Conservation (phyloP, 106 monocot species). For the Allium cepa region DNA sequence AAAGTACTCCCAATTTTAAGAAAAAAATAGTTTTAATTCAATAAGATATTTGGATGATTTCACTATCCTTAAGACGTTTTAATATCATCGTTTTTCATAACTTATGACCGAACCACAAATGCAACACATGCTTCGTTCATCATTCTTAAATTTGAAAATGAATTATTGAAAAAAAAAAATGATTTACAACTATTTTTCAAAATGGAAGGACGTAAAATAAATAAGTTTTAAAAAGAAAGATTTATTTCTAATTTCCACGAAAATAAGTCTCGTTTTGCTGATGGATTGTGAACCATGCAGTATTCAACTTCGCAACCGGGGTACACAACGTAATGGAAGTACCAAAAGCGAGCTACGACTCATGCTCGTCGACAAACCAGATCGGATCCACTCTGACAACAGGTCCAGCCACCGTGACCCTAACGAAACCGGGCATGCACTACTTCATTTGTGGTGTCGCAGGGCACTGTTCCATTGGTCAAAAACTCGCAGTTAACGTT, state of each 20-base stretch:
- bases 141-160: background rate
- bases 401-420: conserved; percentile 23
- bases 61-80: background rate
- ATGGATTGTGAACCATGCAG: background rate
- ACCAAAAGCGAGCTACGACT: conserved; percentile 15
- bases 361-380: conserved; percentile 14
- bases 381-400: conserved; percentile 8
- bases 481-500: conserved; percentile 31
- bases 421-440: conserved; percentile 9
- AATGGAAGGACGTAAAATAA: too few species aligned
- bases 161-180: background rate
- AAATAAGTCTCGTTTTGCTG: background rate
- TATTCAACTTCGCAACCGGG: conserved; percentile 20
- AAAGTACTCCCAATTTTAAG: too few species aligned
- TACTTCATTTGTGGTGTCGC: conserved; percentile 29
- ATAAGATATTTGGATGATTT: background rate
- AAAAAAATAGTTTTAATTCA: too few species aligned
- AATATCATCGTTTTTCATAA: too few species aligned
- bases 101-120: background rate
- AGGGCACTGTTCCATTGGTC: conserved; percentile 22
- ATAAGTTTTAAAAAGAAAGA: background rate
- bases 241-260: background rate
- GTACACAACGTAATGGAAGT: conserved; percentile 22
- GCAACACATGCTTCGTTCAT: background rate
- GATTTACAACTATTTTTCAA: too few species aligned